Percentiles rank a stretch among this genome's conserved stretches.
phyloP scores from a whole-genome alignment of 1,139 yeast species.

The Nakaseomyces sp. region DNA sequence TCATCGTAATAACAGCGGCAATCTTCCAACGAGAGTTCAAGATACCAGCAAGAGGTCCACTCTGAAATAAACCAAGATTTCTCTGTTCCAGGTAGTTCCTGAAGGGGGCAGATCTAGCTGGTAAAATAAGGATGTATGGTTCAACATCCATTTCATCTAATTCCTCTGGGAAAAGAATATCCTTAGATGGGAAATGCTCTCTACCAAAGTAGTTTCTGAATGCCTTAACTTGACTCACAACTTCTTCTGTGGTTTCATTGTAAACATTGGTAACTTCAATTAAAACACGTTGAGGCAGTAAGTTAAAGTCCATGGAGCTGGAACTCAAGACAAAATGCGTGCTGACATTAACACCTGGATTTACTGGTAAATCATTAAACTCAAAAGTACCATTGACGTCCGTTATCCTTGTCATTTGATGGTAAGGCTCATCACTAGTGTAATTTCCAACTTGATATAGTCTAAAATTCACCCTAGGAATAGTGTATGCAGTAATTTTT shows the following conservation, averaged over 20 bases:
- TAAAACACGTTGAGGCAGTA: slow-evolving; percentile 29
- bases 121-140: slow-evolving; percentile 21
- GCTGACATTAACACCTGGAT: slow-evolving; percentile 19
- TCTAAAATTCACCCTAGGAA: slow-evolving; percentile 21
- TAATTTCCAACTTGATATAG: slow-evolving; percentile 25
- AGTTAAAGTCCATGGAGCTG: slow-evolving; percentile 27
- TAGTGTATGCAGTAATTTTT: slow-evolving; percentile 17
- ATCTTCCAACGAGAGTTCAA: slow-evolving; percentile 33
- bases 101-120: slow-evolving; percentile 26
- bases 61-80: slow-evolving; percentile 27
- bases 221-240: slow-evolving; percentile 14
- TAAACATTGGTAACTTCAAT: slow-evolving; percentile 19
- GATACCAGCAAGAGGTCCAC: slow-evolving; percentile 33
- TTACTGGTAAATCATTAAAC: slow-evolving; percentile 25
- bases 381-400: slow-evolving; percentile 23
- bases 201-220: slow-evolving; percentile 29
- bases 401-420: slow-evolving; percentile 12
- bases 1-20: slow-evolving; percentile 25
- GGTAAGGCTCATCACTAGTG: slow-evolving; percentile 13
- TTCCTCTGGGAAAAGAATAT: slow-evolving; percentile 26
- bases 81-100: slow-evolving; percentile 30
- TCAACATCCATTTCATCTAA: slow-evolving; percentile 19
- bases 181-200: slow-evolving; percentile 30
- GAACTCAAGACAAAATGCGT: slow-evolving; percentile 26
- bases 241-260: slow-evolving; percentile 12